Base-by-base conservation (phyloP, 1,284 basidiomycete species). In the Sphagnurus paluster region DNA sequence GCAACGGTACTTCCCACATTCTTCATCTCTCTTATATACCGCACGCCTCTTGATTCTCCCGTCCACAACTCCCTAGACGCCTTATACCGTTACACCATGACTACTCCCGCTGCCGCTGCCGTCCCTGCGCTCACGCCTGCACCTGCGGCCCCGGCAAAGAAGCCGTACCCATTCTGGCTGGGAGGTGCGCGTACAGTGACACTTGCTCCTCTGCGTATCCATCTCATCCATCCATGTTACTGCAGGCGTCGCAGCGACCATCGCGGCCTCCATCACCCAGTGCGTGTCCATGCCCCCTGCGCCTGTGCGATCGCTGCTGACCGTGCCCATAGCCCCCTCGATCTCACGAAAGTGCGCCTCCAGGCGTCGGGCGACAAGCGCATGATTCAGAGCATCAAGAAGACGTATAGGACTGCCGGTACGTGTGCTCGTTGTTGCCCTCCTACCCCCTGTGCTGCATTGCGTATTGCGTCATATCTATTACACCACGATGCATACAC, bases 291-390 rank as follows among this genome's bases (percentile, higher is more conserved):
- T 26, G 33, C 13, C 21, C 17, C n/a, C 24, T 6, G 7, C 8
- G 4, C 24, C 26, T 39, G n/a, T n/a, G n/a, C 3, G 44, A 23
- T 16, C 13, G 30, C 35, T 33, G 55, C 11, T 30, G 29, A 57
- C n/a, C 20, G 11, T 23, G 4, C 16, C 8, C 28, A 10, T 44
- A 79, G 76, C 64, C 91, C 92, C 8, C 73, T 94, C 38, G 91
- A 94, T 70, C 75, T 94, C 45, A 93, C 90, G 21, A 93, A 92
- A 75, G 91, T 89, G 56, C 80, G 90, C 39, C 72, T 93, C 50
- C 91, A 93, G 68, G 90, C 90, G 6, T 87, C 87, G 1, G 88
- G 87, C 34, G 90, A 93, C 70, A 92, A 91, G 67, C 77, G 86
- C 39, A 93, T 93, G 90, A 69, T 93, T 61, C 69, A 80, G 61